Evolutionary conservation across 495 filamentous ascomycete genomes (phyloP).

Genomic region (Entonaema liquescens): DNA sequence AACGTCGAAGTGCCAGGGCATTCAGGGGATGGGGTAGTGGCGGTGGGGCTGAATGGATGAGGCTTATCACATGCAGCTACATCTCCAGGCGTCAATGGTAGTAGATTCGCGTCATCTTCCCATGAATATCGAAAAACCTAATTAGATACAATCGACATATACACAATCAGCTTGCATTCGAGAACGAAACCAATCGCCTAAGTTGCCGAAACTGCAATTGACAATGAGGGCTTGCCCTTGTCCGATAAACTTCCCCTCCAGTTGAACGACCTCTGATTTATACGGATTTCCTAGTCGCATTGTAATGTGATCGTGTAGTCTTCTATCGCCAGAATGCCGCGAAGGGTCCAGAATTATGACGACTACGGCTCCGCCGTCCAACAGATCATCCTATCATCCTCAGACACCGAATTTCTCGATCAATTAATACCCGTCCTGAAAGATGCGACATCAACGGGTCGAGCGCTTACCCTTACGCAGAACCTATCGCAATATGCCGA

Average conservation of each 20-base stretch:
- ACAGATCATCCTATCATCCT: constrained; percentile 90
- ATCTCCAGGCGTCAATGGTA: neutral
- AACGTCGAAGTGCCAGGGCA: neutral
- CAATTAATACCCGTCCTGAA: constrained; percentile 92
- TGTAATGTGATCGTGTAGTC: constrained; percentile 8
- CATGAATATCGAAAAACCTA: neutral
- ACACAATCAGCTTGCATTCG: neutral
- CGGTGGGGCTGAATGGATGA: neutral
- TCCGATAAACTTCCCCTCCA: neutral
- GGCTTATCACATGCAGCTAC: constrained; percentile 6
- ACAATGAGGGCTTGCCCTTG: constrained; percentile 4
- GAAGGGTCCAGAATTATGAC: constrained; percentile 60
- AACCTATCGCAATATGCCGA: constrained; percentile 80
- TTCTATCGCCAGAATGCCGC: constrained; percentile 49
- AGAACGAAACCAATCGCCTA: neutral
- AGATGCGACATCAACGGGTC: constrained; percentile 82
- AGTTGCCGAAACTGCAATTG: neutral
- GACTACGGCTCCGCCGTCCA: constrained; percentile 64
- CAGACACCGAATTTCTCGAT: constrained; percentile 92
- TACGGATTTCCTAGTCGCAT: constrained; percentile 11
- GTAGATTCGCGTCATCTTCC: neutral
- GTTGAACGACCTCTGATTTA: neutral
- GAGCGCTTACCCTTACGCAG: constrained; percentile 76
- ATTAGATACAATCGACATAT: neutral
- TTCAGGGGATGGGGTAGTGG: neutral